These are phyloP conservation scores for Rosa persica DNA, from an alignment of 306 rosid species.

Conservation along the genomic window DNA sequence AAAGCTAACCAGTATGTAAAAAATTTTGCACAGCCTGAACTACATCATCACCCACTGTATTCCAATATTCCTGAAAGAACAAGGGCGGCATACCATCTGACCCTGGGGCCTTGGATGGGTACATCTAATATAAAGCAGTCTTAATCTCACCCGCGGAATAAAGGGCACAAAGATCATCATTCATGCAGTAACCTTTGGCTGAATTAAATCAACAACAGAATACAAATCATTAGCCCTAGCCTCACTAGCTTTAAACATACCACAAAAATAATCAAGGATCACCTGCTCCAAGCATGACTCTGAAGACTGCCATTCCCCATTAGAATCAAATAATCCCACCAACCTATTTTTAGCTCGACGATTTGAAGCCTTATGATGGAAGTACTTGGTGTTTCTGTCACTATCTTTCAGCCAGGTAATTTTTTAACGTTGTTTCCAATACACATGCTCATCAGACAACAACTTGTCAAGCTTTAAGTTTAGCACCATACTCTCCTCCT, in stretches of 20 bases:
- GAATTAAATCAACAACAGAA: too few species aligned
- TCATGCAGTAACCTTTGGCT: not conserved
- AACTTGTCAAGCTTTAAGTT: too few species aligned
- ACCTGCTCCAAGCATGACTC: not conserved
- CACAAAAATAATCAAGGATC: not conserved
- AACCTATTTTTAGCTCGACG: not conserved
- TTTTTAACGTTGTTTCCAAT: not conserved
- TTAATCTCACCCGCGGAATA: not conserved
- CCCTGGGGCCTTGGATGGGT: not conserved
- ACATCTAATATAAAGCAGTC: not conserved
- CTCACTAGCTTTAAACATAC: not conserved
- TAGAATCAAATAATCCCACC: not conserved
- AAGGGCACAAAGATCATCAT: not conserved
- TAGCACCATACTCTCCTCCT: too few species aligned
- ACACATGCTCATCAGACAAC: not conserved
- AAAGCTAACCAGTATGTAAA: not conserved
- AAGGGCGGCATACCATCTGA: not conserved
- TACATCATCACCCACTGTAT: not conserved
- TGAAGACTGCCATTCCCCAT: not conserved
- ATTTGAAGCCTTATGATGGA: not conserved
- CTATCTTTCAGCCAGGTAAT: not conserved
- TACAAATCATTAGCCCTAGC: too few species aligned
- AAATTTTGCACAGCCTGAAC: not conserved
- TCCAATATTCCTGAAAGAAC: not conserved
- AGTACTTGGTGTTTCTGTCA: not conserved